These are phyloP conservation scores for Cephalotrichum gorgonifer DNA, from an alignment of 2,329 filamentous ascomycete genomes.

Conservation along the genomic window DNA sequence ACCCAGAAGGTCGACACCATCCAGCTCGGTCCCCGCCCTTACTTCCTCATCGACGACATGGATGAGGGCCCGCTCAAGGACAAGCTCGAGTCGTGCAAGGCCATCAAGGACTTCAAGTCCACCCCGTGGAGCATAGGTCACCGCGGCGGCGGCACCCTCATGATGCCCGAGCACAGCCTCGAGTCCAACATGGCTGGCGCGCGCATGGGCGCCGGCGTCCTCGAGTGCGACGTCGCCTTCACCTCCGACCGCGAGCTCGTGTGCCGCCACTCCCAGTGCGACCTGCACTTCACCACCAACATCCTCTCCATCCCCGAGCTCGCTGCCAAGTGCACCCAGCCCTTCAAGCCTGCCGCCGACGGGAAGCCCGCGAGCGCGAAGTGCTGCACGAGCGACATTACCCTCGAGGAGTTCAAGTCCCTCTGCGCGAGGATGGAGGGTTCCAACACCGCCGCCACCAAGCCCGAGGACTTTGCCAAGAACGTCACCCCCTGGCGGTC, in stretches of 20 bases:
- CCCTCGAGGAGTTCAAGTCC: constrained; percentile 53
- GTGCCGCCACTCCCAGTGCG: constrained; percentile 57
- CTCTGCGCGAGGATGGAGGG: constrained; percentile 65
- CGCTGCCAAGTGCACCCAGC: constrained; percentile 51
- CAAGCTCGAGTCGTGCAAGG: constrained; percentile 47
- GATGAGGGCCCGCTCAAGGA: constrained; percentile 47
- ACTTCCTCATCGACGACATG: constrained; percentile 55
- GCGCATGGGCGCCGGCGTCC: constrained; percentile 56
- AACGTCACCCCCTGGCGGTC: constrained; percentile 54
- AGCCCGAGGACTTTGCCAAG: constrained; percentile 42
- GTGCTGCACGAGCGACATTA: constrained; percentile 65
- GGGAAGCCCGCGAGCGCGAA: constrained; percentile 45
- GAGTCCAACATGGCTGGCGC: constrained; percentile 50
- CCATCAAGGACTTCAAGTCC: constrained; percentile 36
- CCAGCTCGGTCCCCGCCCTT: constrained; percentile 52
- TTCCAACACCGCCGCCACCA: constrained; percentile 47
- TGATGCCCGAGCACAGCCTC: constrained; percentile 54
- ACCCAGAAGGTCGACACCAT: constrained; percentile 33
- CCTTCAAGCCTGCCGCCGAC: constrained; percentile 45
- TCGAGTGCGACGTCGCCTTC: constrained; percentile 60
- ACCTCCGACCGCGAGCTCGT: constrained; percentile 56
- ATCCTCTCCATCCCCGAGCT: constrained; percentile 52
- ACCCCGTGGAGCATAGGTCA: constrained; percentile 51
- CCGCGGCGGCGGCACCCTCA: constrained; percentile 49
- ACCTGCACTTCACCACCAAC: constrained; percentile 59